Percentiles rank a stretch among this genome's conserved stretches.
Conservation (phyloP, 2,329 filamentous ascomycete genomes). For the Aspergillus clavatus region DNA sequence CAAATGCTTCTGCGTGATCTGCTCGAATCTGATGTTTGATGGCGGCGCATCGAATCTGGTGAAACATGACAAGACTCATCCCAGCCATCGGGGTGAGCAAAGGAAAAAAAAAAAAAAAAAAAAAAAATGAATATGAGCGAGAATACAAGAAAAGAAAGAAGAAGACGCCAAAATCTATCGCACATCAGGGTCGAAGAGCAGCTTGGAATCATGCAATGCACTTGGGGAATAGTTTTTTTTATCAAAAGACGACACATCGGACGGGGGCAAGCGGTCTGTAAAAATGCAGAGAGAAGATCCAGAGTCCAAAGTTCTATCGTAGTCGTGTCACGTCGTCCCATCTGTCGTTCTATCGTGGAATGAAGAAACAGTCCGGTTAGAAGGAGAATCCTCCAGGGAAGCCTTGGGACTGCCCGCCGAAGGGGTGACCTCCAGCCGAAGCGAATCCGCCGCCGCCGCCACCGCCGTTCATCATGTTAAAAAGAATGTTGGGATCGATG, state of each 20-base stretch:
- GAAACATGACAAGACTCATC: constrained; percentile 6
- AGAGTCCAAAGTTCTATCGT: neutral
- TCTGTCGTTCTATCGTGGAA: neutral
- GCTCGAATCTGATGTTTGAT: constrained; percentile 3
- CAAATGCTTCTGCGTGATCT: neutral
- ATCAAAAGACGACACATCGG: constrained; percentile 2
- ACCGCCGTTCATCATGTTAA: constrained; percentile 75
- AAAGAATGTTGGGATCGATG: constrained; percentile 73
- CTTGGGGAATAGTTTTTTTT: constrained; percentile 5
- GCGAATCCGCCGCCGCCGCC: constrained; percentile 43
- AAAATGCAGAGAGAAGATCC: constrained; percentile 2
- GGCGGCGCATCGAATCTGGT: neutral
- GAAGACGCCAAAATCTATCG: constrained; percentile 10
- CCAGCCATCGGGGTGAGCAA: constrained; percentile 10
- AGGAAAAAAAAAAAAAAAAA: constrained; percentile 3
- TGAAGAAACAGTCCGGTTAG: constrained; percentile 28
- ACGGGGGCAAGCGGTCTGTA: neutral
- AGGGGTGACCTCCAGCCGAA: constrained; percentile 49
- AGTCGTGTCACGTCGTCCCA: neutral
- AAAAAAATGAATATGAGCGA: constrained; percentile 5
- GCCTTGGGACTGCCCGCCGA: constrained; percentile 37
- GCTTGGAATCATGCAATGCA: constrained; percentile 13
- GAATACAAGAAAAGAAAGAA: no score
- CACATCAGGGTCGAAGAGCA: constrained; percentile 4
- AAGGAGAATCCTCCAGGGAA: constrained; percentile 57